Evolutionary conservation across 2,329 filamentous ascomycete species (phyloP).

Genomic region (Ascochyta viciae-villosae): DNA sequence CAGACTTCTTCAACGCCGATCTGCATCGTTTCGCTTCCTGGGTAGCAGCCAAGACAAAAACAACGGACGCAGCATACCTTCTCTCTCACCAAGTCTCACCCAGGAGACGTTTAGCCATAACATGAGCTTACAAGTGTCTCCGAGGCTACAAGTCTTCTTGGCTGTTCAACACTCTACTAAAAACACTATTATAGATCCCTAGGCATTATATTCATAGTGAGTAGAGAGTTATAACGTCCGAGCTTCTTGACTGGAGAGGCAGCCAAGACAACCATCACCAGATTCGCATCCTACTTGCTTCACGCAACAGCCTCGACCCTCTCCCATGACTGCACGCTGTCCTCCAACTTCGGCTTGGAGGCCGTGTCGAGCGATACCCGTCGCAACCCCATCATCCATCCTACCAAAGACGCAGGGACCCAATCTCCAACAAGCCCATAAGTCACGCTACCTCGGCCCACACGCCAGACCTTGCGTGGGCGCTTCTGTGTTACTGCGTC

Average conservation of each 20-base stretch:
- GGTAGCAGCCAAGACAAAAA: constrained; percentile 8
- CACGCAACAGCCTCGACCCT: constrained; percentile 24
- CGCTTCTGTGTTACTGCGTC: constrained; percentile 78
- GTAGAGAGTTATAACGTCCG: too few relatives aligned
- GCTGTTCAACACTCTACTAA: too few relatives aligned
- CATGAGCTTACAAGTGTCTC: too few relatives aligned
- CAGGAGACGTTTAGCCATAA: too few relatives aligned
- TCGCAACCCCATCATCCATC: constrained; percentile 89
- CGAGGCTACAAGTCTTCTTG: too few relatives aligned
- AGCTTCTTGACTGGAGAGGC: neutral
- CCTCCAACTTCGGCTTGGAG: constrained; percentile 50
- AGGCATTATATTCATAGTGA: too few relatives aligned
- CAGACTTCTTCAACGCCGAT: constrained; percentile 11
- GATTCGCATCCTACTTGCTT: constrained; percentile 1
- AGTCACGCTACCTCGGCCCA: constrained; percentile 82
- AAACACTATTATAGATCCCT: too few relatives aligned
- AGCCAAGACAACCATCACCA: constrained; percentile 4
- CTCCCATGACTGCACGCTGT: constrained; percentile 57
- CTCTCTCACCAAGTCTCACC: too few relatives aligned
- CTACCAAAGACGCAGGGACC: constrained; percentile 78
- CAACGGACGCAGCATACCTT: too few relatives aligned
- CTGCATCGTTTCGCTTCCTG: constrained; percentile 11
- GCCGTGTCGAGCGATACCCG: constrained; percentile 53
- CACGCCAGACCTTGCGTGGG: constrained; percentile 70
- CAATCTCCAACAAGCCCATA: constrained; percentile 87